These are phyloP conservation scores for Paxillus involutus DNA, from an alignment of 768 basidiomycete genomes.

Conservation along the genomic window DNA sequence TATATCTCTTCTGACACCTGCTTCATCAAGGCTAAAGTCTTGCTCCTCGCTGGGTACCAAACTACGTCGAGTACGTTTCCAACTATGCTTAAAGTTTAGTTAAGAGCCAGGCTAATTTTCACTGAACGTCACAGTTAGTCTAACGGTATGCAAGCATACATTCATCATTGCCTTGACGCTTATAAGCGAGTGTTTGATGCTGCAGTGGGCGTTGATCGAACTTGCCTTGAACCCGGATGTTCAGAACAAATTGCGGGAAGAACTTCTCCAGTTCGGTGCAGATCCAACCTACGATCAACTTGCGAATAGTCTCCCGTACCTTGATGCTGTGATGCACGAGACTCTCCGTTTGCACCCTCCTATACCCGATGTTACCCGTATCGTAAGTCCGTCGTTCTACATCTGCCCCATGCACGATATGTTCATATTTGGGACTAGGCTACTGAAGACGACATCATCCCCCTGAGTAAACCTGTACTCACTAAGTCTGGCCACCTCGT, in stretches of 20 bases:
- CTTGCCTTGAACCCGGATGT: constrained; percentile 43
- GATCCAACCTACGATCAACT: constrained; percentile 61
- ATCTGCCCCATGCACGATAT: too few species aligned
- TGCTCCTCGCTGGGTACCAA: constrained; percentile 43
- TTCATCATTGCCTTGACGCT: too few species aligned
- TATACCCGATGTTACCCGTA: constrained; percentile 23
- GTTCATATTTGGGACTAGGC: constrained; percentile 30
- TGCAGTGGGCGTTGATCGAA: constrained; percentile 55
- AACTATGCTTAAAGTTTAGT: too few species aligned
- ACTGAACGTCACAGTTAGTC: background rate
- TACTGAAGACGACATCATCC: constrained; percentile 55
- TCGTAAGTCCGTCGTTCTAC: constrained; percentile 40
- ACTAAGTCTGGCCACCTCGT: constrained; percentile 41
- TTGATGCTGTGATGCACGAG: constrained; percentile 52
- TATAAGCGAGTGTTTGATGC: too few species aligned
- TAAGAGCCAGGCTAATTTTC: background rate
- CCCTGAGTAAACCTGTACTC: constrained; percentile 48
- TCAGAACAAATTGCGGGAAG: constrained; percentile 49
- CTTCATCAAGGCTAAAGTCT: background rate
- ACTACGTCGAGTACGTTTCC: constrained; percentile 38
- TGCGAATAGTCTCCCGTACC: constrained; percentile 49
- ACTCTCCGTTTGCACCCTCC: constrained; percentile 46
- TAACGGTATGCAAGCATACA: too few species aligned
- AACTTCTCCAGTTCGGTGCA: constrained; percentile 41
- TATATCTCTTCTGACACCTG: too few species aligned